Evolutionary conservation across 1,284 basidiomycete species (phyloP).

Genomic region (Boletellus sp.): DNA sequence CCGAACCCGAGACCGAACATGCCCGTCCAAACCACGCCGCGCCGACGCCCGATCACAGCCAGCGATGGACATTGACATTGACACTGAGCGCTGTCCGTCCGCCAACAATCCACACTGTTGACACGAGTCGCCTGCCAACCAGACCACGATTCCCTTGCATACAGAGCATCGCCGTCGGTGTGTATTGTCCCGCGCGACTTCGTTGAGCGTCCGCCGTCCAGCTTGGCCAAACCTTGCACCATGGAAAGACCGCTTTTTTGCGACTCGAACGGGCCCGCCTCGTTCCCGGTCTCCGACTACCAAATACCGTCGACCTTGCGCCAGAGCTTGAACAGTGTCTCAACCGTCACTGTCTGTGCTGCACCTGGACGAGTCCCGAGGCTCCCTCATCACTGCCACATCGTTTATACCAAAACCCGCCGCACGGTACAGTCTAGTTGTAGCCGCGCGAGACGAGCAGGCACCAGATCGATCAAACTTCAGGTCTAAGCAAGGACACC

Average conservation of each 20-base stretch:
- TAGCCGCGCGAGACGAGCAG: background rate
- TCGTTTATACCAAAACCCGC: constrained; percentile 3
- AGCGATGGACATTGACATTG: no score
- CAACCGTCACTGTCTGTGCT: background rate
- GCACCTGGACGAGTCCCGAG: background rate
- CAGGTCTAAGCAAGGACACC: background rate
- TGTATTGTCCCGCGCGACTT: background rate
- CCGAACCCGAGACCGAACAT: no score
- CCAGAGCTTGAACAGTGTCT: background rate
- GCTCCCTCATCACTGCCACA: constrained; percentile 1
- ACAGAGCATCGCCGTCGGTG: background rate
- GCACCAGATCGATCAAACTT: constrained; percentile 1
- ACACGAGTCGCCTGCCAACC: no score
- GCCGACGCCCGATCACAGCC: no score
- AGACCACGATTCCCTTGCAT: background rate
- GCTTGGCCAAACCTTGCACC: background rate
- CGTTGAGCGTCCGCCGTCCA: no score
- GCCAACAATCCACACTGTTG: no score
- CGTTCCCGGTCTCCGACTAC: background rate
- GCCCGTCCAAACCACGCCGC: no score
- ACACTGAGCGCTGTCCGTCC: no score
- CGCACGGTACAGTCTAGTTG: background rate
- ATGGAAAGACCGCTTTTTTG: no score
- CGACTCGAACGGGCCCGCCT: background rate
- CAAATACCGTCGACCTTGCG: background rate